Conservation (phyloP, 2,329 filamentous ascomycete species). For the Aspergillus candidus region DNA sequence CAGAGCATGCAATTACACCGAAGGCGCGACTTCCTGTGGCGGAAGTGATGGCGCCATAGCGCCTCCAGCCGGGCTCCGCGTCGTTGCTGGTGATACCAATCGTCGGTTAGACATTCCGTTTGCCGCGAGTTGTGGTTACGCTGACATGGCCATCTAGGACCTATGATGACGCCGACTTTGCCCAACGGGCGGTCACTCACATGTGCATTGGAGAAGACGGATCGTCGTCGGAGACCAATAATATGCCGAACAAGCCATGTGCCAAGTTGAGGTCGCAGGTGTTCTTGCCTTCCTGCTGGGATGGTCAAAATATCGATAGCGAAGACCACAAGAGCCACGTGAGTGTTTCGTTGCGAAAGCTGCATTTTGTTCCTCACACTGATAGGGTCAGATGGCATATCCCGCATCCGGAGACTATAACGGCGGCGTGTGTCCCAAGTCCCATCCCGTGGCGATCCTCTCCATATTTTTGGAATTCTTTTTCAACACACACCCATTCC, state of each 20-base stretch:
- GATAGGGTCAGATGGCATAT: constrained; percentile 27
- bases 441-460: constrained; percentile 50
- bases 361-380: not conserved
- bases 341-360: constrained; percentile 3
- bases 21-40: constrained; percentile 9
- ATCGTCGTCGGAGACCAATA: constrained; percentile 40
- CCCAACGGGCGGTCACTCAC: constrained; percentile 49
- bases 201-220: constrained; percentile 50
- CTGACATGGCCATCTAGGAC: constrained; percentile 7
- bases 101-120: constrained; percentile 9
- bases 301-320: constrained; percentile 30
- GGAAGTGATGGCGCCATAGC: constrained; percentile 8
- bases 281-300: constrained; percentile 36
- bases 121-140: not conserved
- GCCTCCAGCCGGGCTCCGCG: constrained; percentile 19
- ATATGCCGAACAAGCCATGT: constrained; percentile 56
- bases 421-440: constrained; percentile 26
- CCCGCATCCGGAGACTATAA: constrained; percentile 28
- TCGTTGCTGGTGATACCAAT: constrained; percentile 16
- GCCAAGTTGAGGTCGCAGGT: constrained; percentile 27
- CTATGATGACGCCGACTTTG: constrained; percentile 12
- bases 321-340: constrained; percentile 30
- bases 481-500: constrained; percentile 49
- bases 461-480: constrained; percentile 57
- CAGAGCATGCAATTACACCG: constrained; percentile 16